Evolutionary conservation across 2,329 filamentous ascomycete genomes (phyloP), one percentile per base, ranked within the genome.

Genomic region (Apiospora sp.): DNA sequence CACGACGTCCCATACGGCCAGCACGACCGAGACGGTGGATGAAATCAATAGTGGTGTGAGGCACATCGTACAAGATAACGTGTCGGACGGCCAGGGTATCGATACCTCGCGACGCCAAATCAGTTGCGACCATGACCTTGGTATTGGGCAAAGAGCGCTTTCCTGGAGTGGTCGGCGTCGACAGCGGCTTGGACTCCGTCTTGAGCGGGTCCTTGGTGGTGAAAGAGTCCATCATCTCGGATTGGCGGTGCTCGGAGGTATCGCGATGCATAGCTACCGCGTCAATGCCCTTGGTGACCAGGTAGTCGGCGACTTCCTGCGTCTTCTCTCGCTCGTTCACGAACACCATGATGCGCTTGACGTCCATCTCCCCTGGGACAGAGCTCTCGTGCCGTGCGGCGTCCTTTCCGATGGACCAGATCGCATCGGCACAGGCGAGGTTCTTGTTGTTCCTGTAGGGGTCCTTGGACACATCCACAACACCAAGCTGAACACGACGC

Each of bases 11-110:
- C 94, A 98, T 98, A 46, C 96, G 90, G 0, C 96, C 96, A 1
- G 96, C 94, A 72, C 96, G 90, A 22, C 96, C 96, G 5, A 98
- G 90, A 22, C 97, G 92, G 83, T 99, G 97, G 79, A 99, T 98
- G 79, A 99, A 99, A 82, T 99, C 97, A 73, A 99, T 97, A 0
- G 95, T 97, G 0, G 94, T 97, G 80, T 98, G 96, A 5, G 96
- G 96, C n/a, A 99, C 96, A 81, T 99, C 95, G 82, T 98, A 98
- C 37, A 99, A 85, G 71, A 99, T 92, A 70, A 99, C 96, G 76
- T 97, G 94, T 72, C 94, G 90, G 24, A 98, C 96, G 24, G 94
- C 93, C 43, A 98, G 84, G 0, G 96, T 99, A 82, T 99, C 96
- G 78, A 99, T 98, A 75, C 96, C 96, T 76, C 96, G 87, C 7